Evolutionary conservation across 2,329 filamentous ascomycete species (phyloP).

Genomic region (Exserohilum rostratum): DNA sequence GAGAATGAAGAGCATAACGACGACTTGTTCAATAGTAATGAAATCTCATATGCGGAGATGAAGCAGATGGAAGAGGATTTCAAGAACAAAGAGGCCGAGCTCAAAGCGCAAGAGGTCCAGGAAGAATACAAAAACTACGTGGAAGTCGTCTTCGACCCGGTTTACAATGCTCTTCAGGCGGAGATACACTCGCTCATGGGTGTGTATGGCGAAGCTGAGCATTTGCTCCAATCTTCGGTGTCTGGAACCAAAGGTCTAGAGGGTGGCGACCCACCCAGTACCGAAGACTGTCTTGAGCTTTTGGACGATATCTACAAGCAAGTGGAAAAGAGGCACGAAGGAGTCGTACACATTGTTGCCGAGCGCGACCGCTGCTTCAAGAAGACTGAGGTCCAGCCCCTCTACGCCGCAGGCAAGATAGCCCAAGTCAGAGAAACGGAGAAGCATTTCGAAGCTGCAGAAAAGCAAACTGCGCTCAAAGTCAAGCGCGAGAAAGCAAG

Average conservation of each 20-base stretch:
- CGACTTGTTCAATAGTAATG: conserved; percentile 60
- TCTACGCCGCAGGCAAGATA: conserved; percentile 60
- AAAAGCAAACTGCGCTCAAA: conserved; percentile 57
- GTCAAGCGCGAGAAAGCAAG: conserved; percentile 57
- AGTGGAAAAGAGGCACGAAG: conserved; percentile 58
- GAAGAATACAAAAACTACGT: conserved; percentile 60
- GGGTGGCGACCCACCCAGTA: conserved; percentile 23
- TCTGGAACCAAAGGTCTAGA: conserved; percentile 30
- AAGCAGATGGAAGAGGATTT: conserved; percentile 61
- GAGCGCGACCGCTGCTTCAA: conserved; percentile 62
- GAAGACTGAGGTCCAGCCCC: conserved; percentile 59
- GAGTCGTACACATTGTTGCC: conserved; percentile 56
- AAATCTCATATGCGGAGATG: conserved; percentile 65
- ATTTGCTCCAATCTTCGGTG: conserved; percentile 31
- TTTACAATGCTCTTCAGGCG: conserved; percentile 56
- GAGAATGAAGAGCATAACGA: conserved; percentile 61
- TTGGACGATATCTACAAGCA: conserved; percentile 52
- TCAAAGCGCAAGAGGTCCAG: conserved; percentile 60
- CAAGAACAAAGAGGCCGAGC: conserved; percentile 58
- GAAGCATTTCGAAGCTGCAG: conserved; percentile 54
- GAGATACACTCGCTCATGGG: conserved; percentile 58
- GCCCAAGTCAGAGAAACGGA: conserved; percentile 56
- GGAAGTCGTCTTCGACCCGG: conserved; percentile 56
- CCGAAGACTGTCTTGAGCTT: conserved; percentile 42
- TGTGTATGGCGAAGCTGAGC: conserved; percentile 50